Evolutionary conservation across 495 filamentous ascomycete genomes (phyloP), one percentile per base, ranked within the genome.

Genomic region (Bacidia gigantensis): DNA sequence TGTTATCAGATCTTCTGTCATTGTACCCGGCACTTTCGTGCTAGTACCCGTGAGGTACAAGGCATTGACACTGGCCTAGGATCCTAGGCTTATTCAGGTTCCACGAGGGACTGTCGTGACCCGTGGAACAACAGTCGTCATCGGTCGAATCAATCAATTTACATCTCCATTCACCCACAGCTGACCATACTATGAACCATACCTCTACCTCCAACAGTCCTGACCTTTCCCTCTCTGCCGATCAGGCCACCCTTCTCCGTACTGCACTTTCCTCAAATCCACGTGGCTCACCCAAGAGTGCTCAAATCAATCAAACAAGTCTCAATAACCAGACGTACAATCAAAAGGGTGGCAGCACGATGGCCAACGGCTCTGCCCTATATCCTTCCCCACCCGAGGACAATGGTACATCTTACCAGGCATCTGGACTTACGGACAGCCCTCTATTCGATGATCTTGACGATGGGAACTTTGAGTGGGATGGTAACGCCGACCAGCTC

Each of bases 181-280:
- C n/a, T n/a, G n/a, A n/a, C n/a, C n/a, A n/a, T n/a, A n/a, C n/a
- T n/a, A n/a, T n/a, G n/a, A n/a, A n/a, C n/a, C n/a, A n/a, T n/a
- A n/a, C n/a, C n/a, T n/a, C n/a, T n/a, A n/a, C n/a, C n/a, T n/a
- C n/a, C n/a, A n/a, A 48, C 51, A 51, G 59, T 26, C 61, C 61
- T 29, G 68, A 69, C 54, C 71, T 79, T 38, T 83, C 82, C 63
- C 82, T 95, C 54, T 87, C 87, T 35, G 81, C 84, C 17, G 80
- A 84, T 60, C 87, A 98, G 65, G 87, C 96, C 68, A 82, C 84
- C 62, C 80, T 96, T 38, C 70, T 97, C 40, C 81, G 89, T 39
- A 86, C 87, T 43, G 90, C 92, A 21, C 79, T 98, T 57, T 82
- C 83, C 44, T 93, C 89, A 50, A 90, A 90, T 66, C 72, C 56